Base-by-base conservation (phyloP, 768 basidiomycete species). In the Lyophyllum shimeji region DNA sequence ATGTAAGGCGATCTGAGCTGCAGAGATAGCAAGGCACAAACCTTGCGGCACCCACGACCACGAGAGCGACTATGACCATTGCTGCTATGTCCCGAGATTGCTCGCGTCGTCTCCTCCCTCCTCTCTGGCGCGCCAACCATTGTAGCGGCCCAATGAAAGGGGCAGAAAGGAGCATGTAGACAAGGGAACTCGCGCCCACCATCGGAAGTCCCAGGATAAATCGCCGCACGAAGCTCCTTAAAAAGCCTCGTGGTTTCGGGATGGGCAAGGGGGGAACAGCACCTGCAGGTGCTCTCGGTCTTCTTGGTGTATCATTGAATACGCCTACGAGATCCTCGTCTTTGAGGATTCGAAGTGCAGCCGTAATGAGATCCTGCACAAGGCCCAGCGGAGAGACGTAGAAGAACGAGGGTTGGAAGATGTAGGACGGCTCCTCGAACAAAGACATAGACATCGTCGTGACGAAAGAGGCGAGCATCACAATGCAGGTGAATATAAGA, bases 201-300 rank as follows among this genome's bases (percentile, higher is more conserved):
- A 92, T 77, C 25, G 91, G 90, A 13, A 93, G 74, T 21, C 91
- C 91, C 23, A 93, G 67, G 12, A 93, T 61, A 67, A 93, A 87
- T n/a, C 90, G 84, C 40, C 81, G 82, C 50, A 88, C 58, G 60
- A 91, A 82, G 29, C 78, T 74, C 55, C 71, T 74, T 9, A 90
- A 39, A 39, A 89, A 55, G 34, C 85, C 74, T 13, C 62, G 53
- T 50, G 54, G 34, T 63, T 65, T 48, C 62, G 58, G 23, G 23
- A 39, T 21, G 53, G 59, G 56, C 65, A 63, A 52, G 43, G 57
- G 60, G 55, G 57, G 43, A 21, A 58, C 31, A 39, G 23, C 53
- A 50, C 46, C 52, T 56, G 42, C 12, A 49, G 25, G 18, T 55
- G 54, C 42, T 48, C 37, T 60, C 25, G 44, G 9, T 50, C 47